A percentile compares a stretch with the other conserved stretches of the same genome.
phyloP scores from a whole-genome alignment of 1,284 basidiomycete genomes.

The Phellinidium pouzarii region DNA sequence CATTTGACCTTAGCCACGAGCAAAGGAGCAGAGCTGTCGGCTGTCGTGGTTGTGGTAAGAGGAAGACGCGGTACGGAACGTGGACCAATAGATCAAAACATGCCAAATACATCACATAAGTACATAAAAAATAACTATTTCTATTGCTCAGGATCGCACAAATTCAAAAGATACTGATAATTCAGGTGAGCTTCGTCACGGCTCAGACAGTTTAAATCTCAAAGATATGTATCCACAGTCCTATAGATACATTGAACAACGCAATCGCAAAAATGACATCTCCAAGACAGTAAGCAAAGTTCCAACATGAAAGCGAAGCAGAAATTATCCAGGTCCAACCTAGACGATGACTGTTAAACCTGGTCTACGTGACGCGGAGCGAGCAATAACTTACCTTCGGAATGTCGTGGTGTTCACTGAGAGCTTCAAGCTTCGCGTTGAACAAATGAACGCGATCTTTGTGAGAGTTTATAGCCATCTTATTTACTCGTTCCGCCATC shows the following conservation, averaged over 20 bases:
- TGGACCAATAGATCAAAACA: conserved; percentile 7
- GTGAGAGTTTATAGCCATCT: conserved; percentile 82
- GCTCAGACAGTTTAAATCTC: neutral
- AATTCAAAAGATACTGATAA: neutral
- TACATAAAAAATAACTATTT: neutral
- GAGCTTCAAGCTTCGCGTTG: conserved; percentile 81
- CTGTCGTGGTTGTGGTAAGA: conserved; percentile 11
- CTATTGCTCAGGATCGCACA: neutral
- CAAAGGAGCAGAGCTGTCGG: neutral
- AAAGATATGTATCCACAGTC: neutral
- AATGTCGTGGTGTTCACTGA: conserved; percentile 92
- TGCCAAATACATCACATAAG: conserved; percentile 5
- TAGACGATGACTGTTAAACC: conserved; percentile 27
- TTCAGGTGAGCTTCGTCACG: neutral
- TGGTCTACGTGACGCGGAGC: conserved; percentile 23
- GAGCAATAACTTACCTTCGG: conserved; percentile 58
- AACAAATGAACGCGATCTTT: conserved; percentile 94
- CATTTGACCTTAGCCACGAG: conserved; percentile 4
- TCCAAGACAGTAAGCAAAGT: neutral
- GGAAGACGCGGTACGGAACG: neutral
- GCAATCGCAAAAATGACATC: neutral
- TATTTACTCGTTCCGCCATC: conserved; percentile 78
- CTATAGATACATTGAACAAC: conserved; percentile 2
- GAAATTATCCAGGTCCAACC: conserved; percentile 72
- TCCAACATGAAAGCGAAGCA: neutral